Evolutionary conservation across 345 rosid species (phyloP).

Genomic region (Eucalyptus melliodora): DNA sequence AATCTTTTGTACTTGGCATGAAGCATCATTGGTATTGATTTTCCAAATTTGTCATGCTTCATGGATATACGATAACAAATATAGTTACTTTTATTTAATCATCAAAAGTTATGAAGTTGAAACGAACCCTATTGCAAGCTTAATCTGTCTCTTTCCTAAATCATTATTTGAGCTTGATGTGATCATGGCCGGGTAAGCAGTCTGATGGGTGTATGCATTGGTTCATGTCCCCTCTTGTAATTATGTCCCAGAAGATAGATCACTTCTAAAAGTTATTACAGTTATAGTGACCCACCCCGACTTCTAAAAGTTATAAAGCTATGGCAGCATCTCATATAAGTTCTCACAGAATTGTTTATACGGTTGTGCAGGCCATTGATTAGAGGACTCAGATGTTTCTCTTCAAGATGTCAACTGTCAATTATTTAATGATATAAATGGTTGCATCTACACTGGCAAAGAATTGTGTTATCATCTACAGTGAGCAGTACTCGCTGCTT

Average conservation of each 20-base stretch:
- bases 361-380: constrained; percentile 64
- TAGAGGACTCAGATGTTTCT: constrained; percentile 28
- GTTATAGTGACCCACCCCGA: background rate
- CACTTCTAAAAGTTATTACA: background rate
- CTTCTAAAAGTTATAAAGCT: background rate
- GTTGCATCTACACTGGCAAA: background rate
- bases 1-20: no score
- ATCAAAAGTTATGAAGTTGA: background rate
- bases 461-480: background rate
- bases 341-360: background rate
- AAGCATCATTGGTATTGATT: no score
- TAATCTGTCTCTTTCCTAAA: background rate
- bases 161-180: background rate
- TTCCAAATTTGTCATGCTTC: no score
- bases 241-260: background rate
- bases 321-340: background rate
- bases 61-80: background rate
- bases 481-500: background rate
- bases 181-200: background rate
- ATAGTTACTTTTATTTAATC: no score
- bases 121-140: background rate
- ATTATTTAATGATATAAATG: background rate
- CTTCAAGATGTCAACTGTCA: background rate
- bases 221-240: background rate
- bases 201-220: background rate